Percentiles rank a stretch among this genome's conserved stretches.
phyloP scores from a whole-genome alignment of 805 yeast species.

The Metschnikowia rubicola region DNA sequence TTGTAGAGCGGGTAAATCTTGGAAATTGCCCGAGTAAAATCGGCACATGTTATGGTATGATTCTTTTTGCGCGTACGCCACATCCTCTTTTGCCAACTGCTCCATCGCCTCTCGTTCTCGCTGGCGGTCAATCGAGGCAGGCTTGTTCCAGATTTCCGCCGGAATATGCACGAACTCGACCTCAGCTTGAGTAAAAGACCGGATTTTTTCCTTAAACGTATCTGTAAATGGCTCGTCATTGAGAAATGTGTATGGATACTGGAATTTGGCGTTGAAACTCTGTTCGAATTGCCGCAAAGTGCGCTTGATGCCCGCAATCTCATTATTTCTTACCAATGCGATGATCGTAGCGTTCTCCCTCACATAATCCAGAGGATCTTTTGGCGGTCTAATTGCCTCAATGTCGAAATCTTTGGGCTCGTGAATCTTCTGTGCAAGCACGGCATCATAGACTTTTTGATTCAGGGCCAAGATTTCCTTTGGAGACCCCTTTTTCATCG shows the following conservation, averaged over 20 bases:
- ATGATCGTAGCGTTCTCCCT: slow-evolving; percentile 75
- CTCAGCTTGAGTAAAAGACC: slow-evolving; percentile 28
- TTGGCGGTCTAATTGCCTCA: slow-evolving; percentile 27
- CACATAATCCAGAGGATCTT: slow-evolving; percentile 24
- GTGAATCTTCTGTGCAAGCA: slow-evolving; percentile 33
- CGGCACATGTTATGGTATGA: slow-evolving; percentile 87
- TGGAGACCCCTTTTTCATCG: slow-evolving; percentile 27
- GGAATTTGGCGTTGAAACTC: slow-evolving; percentile 64
- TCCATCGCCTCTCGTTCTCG: slow-evolving; percentile 41
- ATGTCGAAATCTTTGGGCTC: slow-evolving; percentile 49
- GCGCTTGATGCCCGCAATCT: slow-evolving; percentile 42
- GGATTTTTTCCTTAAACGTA: slow-evolving; percentile 48
- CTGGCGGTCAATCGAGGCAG: slow-evolving; percentile 48
- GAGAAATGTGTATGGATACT: slow-evolving; percentile 77
- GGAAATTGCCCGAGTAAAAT: slow-evolving; percentile 65
- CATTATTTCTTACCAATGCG: slow-evolving; percentile 69
- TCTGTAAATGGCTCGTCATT: slow-evolving; percentile 68
- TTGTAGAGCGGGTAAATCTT: slow-evolving; percentile 57
- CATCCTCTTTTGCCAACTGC: slow-evolving; percentile 36
- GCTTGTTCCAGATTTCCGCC: slow-evolving; percentile 53
- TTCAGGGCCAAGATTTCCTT: slow-evolving; percentile 38
- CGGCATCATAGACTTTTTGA: slow-evolving; percentile 32
- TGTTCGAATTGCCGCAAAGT: slow-evolving; percentile 62
- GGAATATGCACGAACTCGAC: slow-evolving; percentile 42
- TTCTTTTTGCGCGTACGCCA: slow-evolving; percentile 57